Evolutionary conservation across 257 asterid species (phyloP), one percentile per base, ranked within the genome.

Genomic region (Scutellaria galericulata): DNA sequence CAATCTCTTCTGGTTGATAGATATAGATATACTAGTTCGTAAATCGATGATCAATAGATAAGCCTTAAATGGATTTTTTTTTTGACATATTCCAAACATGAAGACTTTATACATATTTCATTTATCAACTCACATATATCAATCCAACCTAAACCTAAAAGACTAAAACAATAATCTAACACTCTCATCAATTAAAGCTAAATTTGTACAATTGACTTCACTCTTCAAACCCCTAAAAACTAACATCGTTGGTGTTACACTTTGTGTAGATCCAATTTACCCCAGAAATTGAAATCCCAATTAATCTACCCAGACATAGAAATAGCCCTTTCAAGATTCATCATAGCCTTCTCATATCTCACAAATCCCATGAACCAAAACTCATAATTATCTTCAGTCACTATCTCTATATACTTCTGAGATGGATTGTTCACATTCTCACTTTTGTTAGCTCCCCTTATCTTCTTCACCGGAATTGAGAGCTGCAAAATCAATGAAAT

Each of bases 291-390:
- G n/a, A 10, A 10, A 7, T 45, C 50, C 9, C 9, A 7, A 8
- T 24, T 24, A 24, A 24, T 52, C 63, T 78, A 79, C 22, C 59
- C 80, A n/a, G 83, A 70, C 76, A 80, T 54, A 37, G 92, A 84
- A 53, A 88, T 85, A 24, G 85, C 90, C 77, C 74, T 85, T 37
- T 79, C 87, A 41, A 93, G 82, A 75, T 85, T 89, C 44, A 68
- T 9, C 40, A 93, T 76, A 44, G 98, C 98, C 71, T 88, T 93
- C 73, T 88, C 97, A 66, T 87, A 90, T 44, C 97, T 89, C 27
- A 90, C 87, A 78, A 93, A 90, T 10, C 98, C 97, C 97, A 91
- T 83, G n/a, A 93, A 91, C 97, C 98, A 93, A 76, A 93, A 93
- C 40, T 93, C 96, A 42, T 75, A 93, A 12, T 77, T 61, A 68